Percentiles rank a stretch among this genome's conserved stretches.
Conservation (phyloP, 768 basidiomycete genomes). For the Phanerodontia chrysosporium region DNA sequence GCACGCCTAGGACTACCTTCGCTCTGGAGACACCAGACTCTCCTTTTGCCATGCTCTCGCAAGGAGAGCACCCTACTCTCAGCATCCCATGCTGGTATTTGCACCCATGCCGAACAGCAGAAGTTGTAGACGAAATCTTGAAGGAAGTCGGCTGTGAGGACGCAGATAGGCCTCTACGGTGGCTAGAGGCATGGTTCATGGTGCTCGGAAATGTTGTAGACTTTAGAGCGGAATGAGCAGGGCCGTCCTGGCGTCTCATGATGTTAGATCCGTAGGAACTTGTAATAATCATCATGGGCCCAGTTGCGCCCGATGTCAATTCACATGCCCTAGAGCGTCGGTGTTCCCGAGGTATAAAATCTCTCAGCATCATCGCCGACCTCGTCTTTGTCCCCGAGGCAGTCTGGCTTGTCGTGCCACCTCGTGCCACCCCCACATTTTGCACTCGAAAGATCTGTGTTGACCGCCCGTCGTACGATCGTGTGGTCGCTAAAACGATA, state of each 20-base stretch:
- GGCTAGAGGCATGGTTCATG: slow-evolving; percentile 78
- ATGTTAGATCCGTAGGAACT: neutral
- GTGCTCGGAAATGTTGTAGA: slow-evolving; percentile 64
- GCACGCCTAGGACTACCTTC: slow-evolving; percentile 45
- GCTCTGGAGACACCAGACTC: slow-evolving; percentile 47
- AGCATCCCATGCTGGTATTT: slow-evolving; percentile 79
- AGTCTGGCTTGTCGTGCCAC: slow-evolving; percentile 1
- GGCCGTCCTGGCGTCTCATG: neutral
- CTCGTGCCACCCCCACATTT: too few relatives aligned
- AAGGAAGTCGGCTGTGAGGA: slow-evolving; percentile 35
- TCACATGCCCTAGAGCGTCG: slow-evolving; percentile 4
- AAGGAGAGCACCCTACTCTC: slow-evolving; percentile 81
- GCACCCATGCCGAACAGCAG: slow-evolving; percentile 79
- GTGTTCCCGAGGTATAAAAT: neutral
- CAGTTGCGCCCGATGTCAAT: neutral
- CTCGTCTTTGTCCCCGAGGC: neutral
- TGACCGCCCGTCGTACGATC: slow-evolving; percentile 8
- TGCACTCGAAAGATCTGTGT: neutral
- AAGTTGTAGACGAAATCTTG: slow-evolving; percentile 67
- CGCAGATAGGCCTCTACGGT: slow-evolving; percentile 34
- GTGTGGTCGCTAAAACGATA: slow-evolving; percentile 6
- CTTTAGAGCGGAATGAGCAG: slow-evolving; percentile 21
- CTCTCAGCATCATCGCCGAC: neutral
- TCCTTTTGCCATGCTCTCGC: slow-evolving; percentile 74
- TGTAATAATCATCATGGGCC: neutral